Base-by-base conservation (phyloP, 768 basidiomycete genomes). In the Holtermannia corniformis region DNA sequence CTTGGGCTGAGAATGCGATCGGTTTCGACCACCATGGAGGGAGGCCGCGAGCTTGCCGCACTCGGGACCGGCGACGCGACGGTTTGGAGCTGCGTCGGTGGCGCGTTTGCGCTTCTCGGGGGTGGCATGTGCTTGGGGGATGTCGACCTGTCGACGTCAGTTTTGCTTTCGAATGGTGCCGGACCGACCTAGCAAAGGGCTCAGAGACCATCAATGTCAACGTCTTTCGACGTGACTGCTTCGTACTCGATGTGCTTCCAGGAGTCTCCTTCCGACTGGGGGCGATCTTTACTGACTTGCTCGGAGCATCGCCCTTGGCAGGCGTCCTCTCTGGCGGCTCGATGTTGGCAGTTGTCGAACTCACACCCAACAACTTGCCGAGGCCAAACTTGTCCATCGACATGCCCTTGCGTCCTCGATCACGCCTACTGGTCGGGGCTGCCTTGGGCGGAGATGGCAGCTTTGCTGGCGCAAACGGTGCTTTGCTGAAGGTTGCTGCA, bases 351-450 rank as follows among this genome's bases (percentile, higher is more conserved):
- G 32, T 7, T 7, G 32, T 37, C 7, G 32, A n/a, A n/a, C n/a
- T 16, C 10, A 55, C 47, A 10, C 53, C 79, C 50, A 88, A 84
- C 50, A 89, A 79, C 74, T 85, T 87, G 49, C 81, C 80, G 2
- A 89, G 76, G 10, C 83, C 84, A 60, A 88, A 81, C 69, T 83
- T 84, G 75, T 88, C 87, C 59, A 87, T 73, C 3, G 86, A 86
- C 55, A 85, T 74, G 7, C 84, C 85, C 59, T 82, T 81, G 53
- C 78, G 77, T 58, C 83, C 81, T 21, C 82, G 54, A 10, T 67
- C 60, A 11, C 54, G 44, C 25, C 56, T 59, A 3, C 11, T 13
- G 12, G 46, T 22, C 12, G 46, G 50, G 21, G 3, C n/a, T 40
- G 45, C 16, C 32, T 1, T 23, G 21, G 21, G 51, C n/a, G 56